phyloP scores from a whole-genome alignment of 495 filamentous ascomycete species.

The Venustampulla echinocandica region DNA sequence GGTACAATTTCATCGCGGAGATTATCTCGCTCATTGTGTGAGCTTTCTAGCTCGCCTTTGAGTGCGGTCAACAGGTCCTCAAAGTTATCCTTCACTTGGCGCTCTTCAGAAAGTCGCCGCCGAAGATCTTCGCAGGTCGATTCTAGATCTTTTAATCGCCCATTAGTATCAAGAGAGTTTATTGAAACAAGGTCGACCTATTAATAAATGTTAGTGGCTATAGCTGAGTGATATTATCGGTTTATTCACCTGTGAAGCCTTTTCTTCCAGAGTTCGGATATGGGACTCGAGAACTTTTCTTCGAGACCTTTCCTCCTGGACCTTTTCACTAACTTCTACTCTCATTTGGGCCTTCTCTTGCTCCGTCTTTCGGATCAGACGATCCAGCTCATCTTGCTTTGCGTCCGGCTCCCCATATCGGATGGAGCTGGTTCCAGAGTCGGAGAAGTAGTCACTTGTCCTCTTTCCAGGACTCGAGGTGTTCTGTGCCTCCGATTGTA shows the following conservation, averaged over 20 bases:
- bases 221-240: constrained; percentile 1
- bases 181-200: constrained; percentile 35
- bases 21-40: constrained; percentile 83
- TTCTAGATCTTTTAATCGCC: constrained; percentile 67
- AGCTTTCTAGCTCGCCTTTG: constrained; percentile 69
- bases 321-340: constrained; percentile 69
- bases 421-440: constrained; percentile 82
- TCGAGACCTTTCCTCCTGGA: constrained; percentile 73
- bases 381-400: constrained; percentile 75
- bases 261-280: constrained; percentile 68
- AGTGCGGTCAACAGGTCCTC: constrained; percentile 83
- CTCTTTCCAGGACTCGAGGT: constrained; percentile 57
- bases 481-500: constrained; percentile 65
- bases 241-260: constrained; percentile 45
- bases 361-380: constrained; percentile 71
- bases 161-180: constrained; percentile 38
- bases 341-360: constrained; percentile 86
- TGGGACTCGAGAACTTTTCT: constrained; percentile 71
- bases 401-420: constrained; percentile 60
- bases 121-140: constrained; percentile 67
- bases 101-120: constrained; percentile 75
- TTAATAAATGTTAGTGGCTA: constrained; percentile 6
- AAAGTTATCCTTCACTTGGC: constrained; percentile 84
- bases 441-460: constrained; percentile 97
- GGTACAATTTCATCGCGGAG: constrained; percentile 81